phyloP scores from a whole-genome alignment of 73 alveolate genomes.

The Symbiodinium natans region DNA sequence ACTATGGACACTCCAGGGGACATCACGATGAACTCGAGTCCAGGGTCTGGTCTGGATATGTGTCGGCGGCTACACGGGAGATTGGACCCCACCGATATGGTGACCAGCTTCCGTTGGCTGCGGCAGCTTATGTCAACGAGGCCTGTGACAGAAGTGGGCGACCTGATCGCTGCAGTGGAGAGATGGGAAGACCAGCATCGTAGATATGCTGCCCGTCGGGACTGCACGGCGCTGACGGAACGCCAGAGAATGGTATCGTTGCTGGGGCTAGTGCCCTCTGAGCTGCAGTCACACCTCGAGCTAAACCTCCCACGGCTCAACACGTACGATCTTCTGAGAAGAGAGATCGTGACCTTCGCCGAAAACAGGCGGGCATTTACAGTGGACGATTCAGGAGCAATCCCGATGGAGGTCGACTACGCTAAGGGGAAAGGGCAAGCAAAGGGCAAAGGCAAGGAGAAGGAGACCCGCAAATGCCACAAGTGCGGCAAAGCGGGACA shows the following conservation, averaged over 20 bases:
- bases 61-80: background rate
- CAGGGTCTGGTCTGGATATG: background rate
- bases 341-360: conserved; percentile 31
- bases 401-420: background rate
- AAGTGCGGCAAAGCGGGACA: background rate
- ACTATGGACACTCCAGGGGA: conserved; percentile 17
- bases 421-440: background rate
- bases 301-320: conserved; percentile 14
- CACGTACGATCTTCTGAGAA: background rate
- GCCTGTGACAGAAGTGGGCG: background rate
- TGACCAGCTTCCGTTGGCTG: background rate
- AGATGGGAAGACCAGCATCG: conserved; percentile 7
- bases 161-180: background rate
- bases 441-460: background rate
- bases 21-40: conserved; percentile 19
- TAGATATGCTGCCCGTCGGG: background rate
- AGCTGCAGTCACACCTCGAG: background rate
- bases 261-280: background rate
- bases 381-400: background rate
- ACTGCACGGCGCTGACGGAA: conserved; percentile 9
- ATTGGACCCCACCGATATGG: background rate
- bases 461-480: background rate
- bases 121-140: background rate
- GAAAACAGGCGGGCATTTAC: conserved; percentile 22
- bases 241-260: too few species aligned